Conservation (phyloP, 2,329 filamentous ascomycete genomes). For the Exophiala mesophila region DNA sequence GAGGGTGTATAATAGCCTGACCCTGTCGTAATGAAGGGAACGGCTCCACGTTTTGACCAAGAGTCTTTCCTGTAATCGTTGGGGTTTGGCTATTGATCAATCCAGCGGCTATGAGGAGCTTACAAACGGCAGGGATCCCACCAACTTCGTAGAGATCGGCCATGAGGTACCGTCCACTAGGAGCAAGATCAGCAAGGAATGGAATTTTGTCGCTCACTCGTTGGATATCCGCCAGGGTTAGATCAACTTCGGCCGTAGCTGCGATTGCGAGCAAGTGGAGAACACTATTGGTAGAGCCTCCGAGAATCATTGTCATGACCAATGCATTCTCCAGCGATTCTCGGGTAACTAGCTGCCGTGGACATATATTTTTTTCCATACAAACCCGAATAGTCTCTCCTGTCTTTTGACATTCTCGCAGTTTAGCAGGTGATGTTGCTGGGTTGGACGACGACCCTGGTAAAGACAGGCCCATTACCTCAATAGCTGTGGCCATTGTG, state of each 20-base stretch:
- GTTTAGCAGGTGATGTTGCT: conserved; percentile 74
- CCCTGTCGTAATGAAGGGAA: conserved; percentile 72
- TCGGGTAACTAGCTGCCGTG: conserved; percentile 73
- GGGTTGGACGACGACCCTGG: conserved; percentile 81
- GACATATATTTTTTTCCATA: conserved; percentile 77
- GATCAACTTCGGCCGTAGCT: conserved; percentile 69
- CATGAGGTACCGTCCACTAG: conserved; percentile 79
- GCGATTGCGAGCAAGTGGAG: conserved; percentile 90
- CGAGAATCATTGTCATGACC: conserved; percentile 86
- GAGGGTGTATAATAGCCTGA: conserved; percentile 72
- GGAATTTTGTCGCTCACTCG: conserved; percentile 76
- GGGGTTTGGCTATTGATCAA: conserved; percentile 72
- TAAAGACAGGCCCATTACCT: conserved; percentile 78
- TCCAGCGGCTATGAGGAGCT: conserved; percentile 70
- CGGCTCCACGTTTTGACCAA: conserved; percentile 72
- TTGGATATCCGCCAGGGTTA: conserved; percentile 79
- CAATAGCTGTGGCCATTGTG: conserved; percentile 86
- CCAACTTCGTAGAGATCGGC: conserved; percentile 82
- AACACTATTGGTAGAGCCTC: conserved; percentile 82
- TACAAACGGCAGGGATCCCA: conserved; percentile 79
- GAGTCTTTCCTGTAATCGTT: conserved; percentile 78
- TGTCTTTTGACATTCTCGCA: conserved; percentile 77
- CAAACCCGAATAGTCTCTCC: conserved; percentile 72
- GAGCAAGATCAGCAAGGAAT: conserved; percentile 79
- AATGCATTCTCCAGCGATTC: conserved; percentile 81